Evolutionary conservation across 768 basidiomycete genomes (phyloP).

Genomic region (Termitomyces sp.): DNA sequence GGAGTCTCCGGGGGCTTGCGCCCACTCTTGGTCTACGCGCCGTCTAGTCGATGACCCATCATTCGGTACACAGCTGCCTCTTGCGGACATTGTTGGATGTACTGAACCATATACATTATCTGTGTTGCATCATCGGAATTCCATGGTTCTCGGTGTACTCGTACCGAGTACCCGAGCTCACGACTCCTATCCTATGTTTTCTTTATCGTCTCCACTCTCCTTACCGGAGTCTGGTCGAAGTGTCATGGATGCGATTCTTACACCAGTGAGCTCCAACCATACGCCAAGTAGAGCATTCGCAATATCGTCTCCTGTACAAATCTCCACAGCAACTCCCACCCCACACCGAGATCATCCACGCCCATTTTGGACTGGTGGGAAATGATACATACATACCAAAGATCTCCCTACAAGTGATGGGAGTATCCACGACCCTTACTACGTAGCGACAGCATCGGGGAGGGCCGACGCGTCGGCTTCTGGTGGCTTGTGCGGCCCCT

Average conservation of each 20-base stretch:
- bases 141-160: background rate
- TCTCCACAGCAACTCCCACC: background rate
- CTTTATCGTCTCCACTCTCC: background rate
- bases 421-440: background rate
- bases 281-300: background rate
- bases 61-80: conserved; percentile 7
- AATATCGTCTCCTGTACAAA: background rate
- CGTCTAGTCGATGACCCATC: background rate
- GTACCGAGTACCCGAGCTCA: conserved; percentile 3
- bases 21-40: conserved; percentile 2
- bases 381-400: background rate
- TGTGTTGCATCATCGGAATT: background rate
- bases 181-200: background rate
- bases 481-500: background rate
- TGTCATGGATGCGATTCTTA: background rate
- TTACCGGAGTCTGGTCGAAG: background rate
- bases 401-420: background rate
- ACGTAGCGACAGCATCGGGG: background rate
- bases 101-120: background rate
- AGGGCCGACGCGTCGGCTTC: conserved; percentile 1
- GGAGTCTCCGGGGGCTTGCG: conserved; percentile 9
- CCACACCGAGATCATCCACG: background rate
- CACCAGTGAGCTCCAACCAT: background rate
- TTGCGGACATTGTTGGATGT: background rate
- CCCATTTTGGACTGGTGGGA: background rate